Evolutionary conservation across 306 rosid genomes (phyloP).

Genomic region (Citrullus amarus): DNA sequence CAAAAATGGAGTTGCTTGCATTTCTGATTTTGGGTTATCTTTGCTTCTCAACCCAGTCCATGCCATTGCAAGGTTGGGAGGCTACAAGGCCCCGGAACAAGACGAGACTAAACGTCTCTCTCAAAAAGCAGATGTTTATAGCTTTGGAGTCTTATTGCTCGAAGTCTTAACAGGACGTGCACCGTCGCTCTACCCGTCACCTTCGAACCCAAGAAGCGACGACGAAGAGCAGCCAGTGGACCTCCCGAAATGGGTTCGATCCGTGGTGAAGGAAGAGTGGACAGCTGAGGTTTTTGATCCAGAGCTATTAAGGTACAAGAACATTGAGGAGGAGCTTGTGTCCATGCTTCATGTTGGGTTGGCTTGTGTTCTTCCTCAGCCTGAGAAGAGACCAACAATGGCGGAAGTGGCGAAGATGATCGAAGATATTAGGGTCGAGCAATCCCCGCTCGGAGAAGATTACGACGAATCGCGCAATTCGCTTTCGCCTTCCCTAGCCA

Average conservation of each 20-base stretch:
- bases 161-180: slow-evolving; percentile 82
- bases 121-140: slow-evolving; percentile 76
- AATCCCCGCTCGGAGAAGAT: slow-evolving; percentile 85
- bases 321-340: slow-evolving; percentile 95
- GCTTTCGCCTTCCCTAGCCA: slow-evolving; percentile 71
- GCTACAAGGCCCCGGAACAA: slow-evolving; percentile 90
- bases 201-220: slow-evolving; percentile 24
- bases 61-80: slow-evolving; percentile 86
- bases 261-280: slow-evolving; percentile 97
- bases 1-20: slow-evolving; percentile 86
- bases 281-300: slow-evolving; percentile 94
- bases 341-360: slow-evolving; percentile 85
- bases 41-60: slow-evolving; percentile 78
- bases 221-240: slow-evolving; percentile 50
- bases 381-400: slow-evolving; percentile 94
- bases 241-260: slow-evolving; percentile 87
- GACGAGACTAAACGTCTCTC: slow-evolving; percentile 62
- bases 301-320: slow-evolving; percentile 80
- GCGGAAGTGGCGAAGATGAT: slow-evolving; percentile 73
- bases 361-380: slow-evolving; percentile 57
- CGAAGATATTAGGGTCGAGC: slow-evolving; percentile 91
- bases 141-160: slow-evolving; percentile 73
- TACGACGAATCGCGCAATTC: slow-evolving; percentile 82
- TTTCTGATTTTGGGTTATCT: slow-evolving; percentile 80
- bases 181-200: slow-evolving; percentile 67